Percentiles rank a stretch among this genome's conserved stretches.
Conservation (phyloP, 805 yeast species). For the Monosporozyma siamensis region DNA sequence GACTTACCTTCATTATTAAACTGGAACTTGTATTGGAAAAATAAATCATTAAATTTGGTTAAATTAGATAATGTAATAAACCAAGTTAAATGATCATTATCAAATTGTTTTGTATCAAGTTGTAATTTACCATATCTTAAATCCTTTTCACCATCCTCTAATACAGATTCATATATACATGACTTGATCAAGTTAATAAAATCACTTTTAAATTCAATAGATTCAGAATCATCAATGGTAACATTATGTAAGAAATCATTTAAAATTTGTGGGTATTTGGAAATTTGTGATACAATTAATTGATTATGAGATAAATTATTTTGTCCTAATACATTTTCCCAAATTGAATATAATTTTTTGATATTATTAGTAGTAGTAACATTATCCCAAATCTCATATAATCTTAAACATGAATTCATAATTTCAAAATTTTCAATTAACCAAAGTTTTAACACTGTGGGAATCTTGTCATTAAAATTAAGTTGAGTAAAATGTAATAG, state of each 20-base stretch:
- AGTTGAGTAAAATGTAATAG: conserved; percentile 38
- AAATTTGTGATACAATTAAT: conserved; percentile 22
- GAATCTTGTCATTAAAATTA: conserved; percentile 36
- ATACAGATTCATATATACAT: conserved; percentile 23
- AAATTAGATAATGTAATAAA: conserved; percentile 36
- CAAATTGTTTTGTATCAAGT: conserved; percentile 19
- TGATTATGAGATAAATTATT: conserved; percentile 11
- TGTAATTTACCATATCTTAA: conserved; percentile 21
- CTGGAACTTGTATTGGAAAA: conserved; percentile 25
- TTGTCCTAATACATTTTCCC: conserved; percentile 9
- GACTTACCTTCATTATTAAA: conserved; percentile 2
- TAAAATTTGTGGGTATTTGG: conserved; percentile 21
- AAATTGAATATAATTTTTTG: conserved; percentile 3
- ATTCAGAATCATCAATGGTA: conserved; percentile 7
- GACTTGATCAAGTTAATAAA: conserved; percentile 19
- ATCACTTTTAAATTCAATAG: conserved; percentile 12
- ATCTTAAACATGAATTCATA: conserved; percentile 35
- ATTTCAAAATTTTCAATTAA: conserved; percentile 36
- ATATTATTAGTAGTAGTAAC: neutral
- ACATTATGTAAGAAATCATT: conserved; percentile 18
- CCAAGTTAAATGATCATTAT: conserved; percentile 36
- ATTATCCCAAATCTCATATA: conserved; percentile 2
- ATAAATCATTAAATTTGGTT: conserved; percentile 34
- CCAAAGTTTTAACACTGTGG: conserved; percentile 32
- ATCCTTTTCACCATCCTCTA: conserved; percentile 35